A percentile compares a stretch with the other conserved stretches of the same genome.
phyloP scores from a whole-genome alignment of 192 early-diverging fungal species.

The Coemansia sp. region DNA sequence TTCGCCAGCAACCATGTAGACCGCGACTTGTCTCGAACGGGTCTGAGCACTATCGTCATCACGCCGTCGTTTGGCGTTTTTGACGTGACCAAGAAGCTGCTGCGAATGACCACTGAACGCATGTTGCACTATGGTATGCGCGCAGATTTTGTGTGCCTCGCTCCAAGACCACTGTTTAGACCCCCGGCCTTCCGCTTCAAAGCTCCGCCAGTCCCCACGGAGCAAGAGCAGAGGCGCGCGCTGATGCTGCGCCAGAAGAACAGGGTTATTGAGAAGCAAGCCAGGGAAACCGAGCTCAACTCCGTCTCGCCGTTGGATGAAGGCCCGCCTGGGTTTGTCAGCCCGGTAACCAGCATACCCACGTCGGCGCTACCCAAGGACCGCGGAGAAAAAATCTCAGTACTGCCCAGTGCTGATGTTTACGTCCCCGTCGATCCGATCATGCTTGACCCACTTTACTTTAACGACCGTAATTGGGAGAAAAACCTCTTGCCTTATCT shows the following conservation, averaged over 20 bases:
- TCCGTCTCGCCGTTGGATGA: constrained; percentile 38
- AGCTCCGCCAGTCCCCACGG: constrained; percentile 50
- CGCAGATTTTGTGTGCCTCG: constrained; percentile 90
- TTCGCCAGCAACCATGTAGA: constrained; percentile 93
- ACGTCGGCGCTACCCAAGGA: constrained; percentile 22
- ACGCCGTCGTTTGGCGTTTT: constrained; percentile 91
- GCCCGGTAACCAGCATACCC: background rate
- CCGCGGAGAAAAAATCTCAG: constrained; percentile 12
- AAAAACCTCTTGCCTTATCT: constrained; percentile 23
- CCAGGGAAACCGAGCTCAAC: constrained; percentile 27
- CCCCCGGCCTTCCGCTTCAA: constrained; percentile 86
- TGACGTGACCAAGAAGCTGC: constrained; percentile 78
- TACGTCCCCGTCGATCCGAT: constrained; percentile 32
- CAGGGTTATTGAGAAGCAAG: constrained; percentile 5
- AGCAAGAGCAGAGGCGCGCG: constrained; percentile 38
- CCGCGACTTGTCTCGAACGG: constrained; percentile 90
- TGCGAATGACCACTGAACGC: constrained; percentile 91
- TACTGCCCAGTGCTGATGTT: background rate
- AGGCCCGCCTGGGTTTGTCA: constrained; percentile 17
- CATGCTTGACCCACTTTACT: constrained; percentile 47
- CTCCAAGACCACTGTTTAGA: constrained; percentile 81
- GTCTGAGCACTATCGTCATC: constrained; percentile 83
- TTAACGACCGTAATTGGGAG: constrained; percentile 46
- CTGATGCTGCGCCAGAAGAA: constrained; percentile 5
- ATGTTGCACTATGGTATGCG: constrained; percentile 92